Evolutionary conservation across 768 basidiomycete species (phyloP).

Genomic region (Phaeotremella fagi): DNA sequence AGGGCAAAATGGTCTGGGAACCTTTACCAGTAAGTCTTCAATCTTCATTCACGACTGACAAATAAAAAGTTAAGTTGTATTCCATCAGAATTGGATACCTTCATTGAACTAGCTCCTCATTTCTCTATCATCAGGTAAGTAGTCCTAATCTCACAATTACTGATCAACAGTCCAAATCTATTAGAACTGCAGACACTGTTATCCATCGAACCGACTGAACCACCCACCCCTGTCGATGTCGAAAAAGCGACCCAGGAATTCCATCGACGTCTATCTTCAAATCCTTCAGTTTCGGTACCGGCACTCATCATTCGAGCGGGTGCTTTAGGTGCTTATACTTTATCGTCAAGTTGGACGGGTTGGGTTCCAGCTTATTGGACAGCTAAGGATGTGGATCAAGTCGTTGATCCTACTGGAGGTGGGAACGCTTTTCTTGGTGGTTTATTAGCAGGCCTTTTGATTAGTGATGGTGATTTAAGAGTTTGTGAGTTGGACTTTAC

Average conservation of each 20-base stretch:
- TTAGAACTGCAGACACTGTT: conserved; percentile 35
- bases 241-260: conserved; percentile 10
- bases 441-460: conserved; percentile 28
- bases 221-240: background rate
- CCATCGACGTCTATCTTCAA: background rate
- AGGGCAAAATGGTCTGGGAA: conserved; percentile 35
- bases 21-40: conserved; percentile 30
- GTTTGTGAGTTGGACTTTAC: background rate
- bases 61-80: conserved; percentile 12
- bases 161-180: conserved; percentile 26
- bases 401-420: conserved; percentile 38
- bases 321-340: conserved; percentile 30
- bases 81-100: conserved; percentile 11
- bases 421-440: conserved; percentile 43
- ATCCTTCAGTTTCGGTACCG: background rate
- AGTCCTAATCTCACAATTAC: background rate
- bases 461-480: conserved; percentile 21
- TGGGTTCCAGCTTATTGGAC: conserved; percentile 36
- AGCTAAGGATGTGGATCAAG: conserved; percentile 16
- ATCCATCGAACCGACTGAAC: background rate
- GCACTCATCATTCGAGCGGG: conserved; percentile 32
- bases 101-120: conserved; percentile 10
- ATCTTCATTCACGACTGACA: background rate
- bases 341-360: conserved; percentile 25
- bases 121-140: conserved; percentile 20